Evolutionary conservation across 352 stramenopile genomes (phyloP).

Genomic region (Phytophthora chlamydospora): DNA sequence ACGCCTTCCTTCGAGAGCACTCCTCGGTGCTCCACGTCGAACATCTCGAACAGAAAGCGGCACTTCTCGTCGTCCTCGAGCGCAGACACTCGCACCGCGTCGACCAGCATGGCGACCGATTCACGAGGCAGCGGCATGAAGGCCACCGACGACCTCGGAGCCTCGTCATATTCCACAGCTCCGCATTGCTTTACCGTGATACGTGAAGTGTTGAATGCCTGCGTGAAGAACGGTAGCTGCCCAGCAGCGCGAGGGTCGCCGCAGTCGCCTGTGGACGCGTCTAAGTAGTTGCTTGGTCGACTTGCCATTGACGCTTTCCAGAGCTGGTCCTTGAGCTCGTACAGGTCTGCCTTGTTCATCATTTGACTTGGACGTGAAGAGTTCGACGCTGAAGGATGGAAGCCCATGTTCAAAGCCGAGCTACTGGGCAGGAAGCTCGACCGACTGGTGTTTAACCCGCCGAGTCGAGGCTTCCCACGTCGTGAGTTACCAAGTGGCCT

Average conservation of each 20-base stretch:
- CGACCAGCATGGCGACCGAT: conserved; percentile 51
- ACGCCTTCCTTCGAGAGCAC: conserved; percentile 51
- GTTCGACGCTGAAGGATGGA: conserved; percentile 13
- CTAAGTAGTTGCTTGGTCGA: conserved; percentile 5
- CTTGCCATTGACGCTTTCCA: conserved; percentile 39
- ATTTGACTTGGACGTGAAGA: conserved; percentile 24
- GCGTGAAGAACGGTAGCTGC: conserved; percentile 44
- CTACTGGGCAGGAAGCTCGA: conserved; percentile 41
- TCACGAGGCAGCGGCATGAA: conserved; percentile 49
- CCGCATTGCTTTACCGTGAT: conserved; percentile 12
- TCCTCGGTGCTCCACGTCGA: conserved; percentile 46
- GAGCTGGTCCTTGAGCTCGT: conserved; percentile 48
- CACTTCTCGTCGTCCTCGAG: conserved; percentile 47
- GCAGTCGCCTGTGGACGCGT: conserved; percentile 3
- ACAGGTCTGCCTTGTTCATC: conserved; percentile 41
- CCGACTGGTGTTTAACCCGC: conserved; percentile 6
- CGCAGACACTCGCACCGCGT: conserved; percentile 46
- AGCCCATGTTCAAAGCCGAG: conserved; percentile 22
- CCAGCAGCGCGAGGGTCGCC: conserved; percentile 6
- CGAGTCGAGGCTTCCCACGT: conserved; percentile 13
- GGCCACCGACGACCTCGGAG: conserved; percentile 20
- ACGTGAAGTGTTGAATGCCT: conserved; percentile 44
- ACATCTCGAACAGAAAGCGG: conserved; percentile 63
- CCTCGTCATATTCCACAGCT: neutral
- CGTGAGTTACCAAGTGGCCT: conserved; percentile 11